Percentiles rank a stretch among this genome's conserved stretches.
These are phyloP conservation scores for Platanus orientalis DNA, from an alignment of 164 flowering plant genomes.

Conservation along the genomic window DNA sequence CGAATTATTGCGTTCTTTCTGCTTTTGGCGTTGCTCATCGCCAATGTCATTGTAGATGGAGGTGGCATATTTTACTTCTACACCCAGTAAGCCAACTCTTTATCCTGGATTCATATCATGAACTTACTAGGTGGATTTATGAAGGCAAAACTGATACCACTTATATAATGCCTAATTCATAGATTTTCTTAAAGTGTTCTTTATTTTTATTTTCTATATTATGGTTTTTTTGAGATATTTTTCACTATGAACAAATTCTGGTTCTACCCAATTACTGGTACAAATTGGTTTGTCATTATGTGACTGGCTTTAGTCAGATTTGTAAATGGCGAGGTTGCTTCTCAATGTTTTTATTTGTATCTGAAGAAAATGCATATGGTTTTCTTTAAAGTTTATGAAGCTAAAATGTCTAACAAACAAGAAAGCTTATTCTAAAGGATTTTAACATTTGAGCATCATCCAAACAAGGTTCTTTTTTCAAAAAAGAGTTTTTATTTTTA, in stretches of 20 bases:
- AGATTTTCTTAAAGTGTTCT: neutral
- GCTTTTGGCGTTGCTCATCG: conserved; percentile 45
- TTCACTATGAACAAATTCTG: no score
- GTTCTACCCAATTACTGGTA: no score
- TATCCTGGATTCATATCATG: neutral
- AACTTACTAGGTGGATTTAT: no score
- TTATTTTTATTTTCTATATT: no score
- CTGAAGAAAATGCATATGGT: neutral
- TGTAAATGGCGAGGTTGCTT: no score
- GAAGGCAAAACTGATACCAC: neutral
- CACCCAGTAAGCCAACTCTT: conserved; percentile 73
- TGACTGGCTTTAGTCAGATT: no score
- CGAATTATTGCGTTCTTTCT: conserved; percentile 59
- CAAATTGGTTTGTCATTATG: no score
- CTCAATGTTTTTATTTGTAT: neutral
- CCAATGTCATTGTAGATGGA: conserved; percentile 58
- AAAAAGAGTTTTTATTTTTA: neutral
- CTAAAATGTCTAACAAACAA: neutral
- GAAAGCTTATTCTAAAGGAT: neutral
- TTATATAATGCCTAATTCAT: neutral
- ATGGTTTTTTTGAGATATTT: no score
- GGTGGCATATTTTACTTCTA: conserved; percentile 66
- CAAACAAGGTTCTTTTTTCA: neutral
- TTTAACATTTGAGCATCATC: neutral
- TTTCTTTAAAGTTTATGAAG: no score